A percentile compares a stretch with the other conserved stretches of the same genome.
phyloP scores from a whole-genome alignment of 805 yeast genomes.

The Yarrowia deformans region DNA sequence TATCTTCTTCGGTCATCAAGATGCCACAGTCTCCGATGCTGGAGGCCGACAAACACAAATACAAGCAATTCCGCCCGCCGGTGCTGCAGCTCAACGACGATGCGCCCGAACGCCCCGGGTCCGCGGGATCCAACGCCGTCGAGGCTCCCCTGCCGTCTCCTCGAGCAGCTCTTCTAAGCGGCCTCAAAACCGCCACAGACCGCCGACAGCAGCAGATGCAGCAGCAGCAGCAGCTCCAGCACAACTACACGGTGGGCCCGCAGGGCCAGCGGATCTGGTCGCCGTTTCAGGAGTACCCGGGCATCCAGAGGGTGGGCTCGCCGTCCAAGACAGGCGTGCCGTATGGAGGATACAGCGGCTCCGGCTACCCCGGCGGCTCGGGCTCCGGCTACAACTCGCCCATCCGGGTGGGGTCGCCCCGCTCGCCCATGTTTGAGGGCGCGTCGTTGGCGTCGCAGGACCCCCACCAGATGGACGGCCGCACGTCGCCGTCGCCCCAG shows the following conservation, averaged over 20 bases:
- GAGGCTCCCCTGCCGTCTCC: constrained; percentile 43
- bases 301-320: constrained; percentile 29
- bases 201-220: constrained; percentile 43
- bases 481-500: constrained; percentile 41
- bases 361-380: background rate
- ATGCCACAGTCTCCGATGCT: constrained; percentile 20
- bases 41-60: constrained; percentile 41
- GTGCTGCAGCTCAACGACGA: constrained; percentile 37
- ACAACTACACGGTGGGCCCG: constrained; percentile 22
- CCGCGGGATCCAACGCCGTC: background rate
- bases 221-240: constrained; percentile 41
- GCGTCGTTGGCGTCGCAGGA: background rate
- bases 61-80: constrained; percentile 41
- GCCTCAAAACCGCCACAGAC: constrained; percentile 47
- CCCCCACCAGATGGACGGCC: constrained; percentile 3
- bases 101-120: constrained; percentile 13
- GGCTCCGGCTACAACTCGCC: constrained; percentile 30
- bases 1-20: no score
- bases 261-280: constrained; percentile 38
- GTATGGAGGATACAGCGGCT: constrained; percentile 25
- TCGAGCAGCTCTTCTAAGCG: constrained; percentile 47
- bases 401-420: constrained; percentile 37
- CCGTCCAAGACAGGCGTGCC: constrained; percentile 27
- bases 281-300: constrained; percentile 37
- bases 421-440: constrained; percentile 31